Conservation (phyloP, 2,329 filamentous ascomycete species). For the Aspergillus pseudoglaucus region DNA sequence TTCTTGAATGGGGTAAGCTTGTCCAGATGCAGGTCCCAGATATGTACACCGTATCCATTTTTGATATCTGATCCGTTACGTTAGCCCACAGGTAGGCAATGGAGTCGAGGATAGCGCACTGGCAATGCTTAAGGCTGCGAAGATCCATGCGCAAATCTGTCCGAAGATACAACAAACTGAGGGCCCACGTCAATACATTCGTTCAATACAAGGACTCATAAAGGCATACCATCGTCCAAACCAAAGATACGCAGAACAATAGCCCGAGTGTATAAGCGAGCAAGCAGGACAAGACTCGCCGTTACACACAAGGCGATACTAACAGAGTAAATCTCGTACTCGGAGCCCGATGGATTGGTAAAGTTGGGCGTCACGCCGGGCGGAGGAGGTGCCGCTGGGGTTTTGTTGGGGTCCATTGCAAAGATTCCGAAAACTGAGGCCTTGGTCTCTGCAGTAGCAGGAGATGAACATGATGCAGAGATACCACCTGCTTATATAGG, state of each 20-base stretch:
- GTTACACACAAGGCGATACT: slow-evolving; percentile 8
- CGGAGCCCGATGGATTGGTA: slow-evolving; percentile 3
- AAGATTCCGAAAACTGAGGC: not conserved
- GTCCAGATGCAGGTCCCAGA: slow-evolving; percentile 8
- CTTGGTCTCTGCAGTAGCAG: too few species aligned
- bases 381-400: slow-evolving; percentile 6
- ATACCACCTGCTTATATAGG: not conserved
- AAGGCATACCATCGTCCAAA: slow-evolving; percentile 7
- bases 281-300: slow-evolving; percentile 3
- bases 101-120: not conserved
- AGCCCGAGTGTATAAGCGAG: slow-evolving; percentile 7
- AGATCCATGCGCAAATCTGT: slow-evolving; percentile 11
- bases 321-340: slow-evolving; percentile 9
- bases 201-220: not conserved
- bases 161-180: slow-evolving; percentile 6
- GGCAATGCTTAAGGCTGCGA: slow-evolving; percentile 8
- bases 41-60: slow-evolving; percentile 10
- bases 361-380: slow-evolving; percentile 9
- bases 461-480: not conserved
- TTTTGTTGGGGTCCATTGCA: slow-evolving; percentile 7
- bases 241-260: slow-evolving; percentile 2
- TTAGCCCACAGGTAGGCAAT: not conserved
- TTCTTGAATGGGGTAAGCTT: slow-evolving; percentile 9
- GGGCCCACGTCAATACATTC: not conserved
- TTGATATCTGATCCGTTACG: slow-evolving; percentile 2